Base-by-base conservation (phyloP, 106 monocot species). In the Agapanthus africanus region DNA sequence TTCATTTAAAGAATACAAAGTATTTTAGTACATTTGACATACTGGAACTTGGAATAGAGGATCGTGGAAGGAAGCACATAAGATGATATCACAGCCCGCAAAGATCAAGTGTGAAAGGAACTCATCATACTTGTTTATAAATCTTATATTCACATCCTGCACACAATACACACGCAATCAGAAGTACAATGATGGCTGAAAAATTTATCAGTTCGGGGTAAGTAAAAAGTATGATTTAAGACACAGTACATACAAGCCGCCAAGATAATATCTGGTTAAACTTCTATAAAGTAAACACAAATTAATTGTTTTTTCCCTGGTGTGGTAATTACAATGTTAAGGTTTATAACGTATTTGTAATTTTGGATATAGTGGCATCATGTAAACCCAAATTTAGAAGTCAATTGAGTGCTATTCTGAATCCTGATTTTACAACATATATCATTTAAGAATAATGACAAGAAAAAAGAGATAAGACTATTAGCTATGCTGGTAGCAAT, bases 21-120 rank as follows among this genome's bases (percentile, higher is more conserved):
- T 21, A 40, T 13, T 22, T 46, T 62, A 49, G n/a, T 4, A 15
- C 30, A 2, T 36, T 63, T 28, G 30, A 77, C 77, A 54, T 77
- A 77, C 65, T 27, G 40, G 50, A 32, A 63, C 54, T 71, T 71
- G 77, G 7, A 64, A 54, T 21, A 40, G 38, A 64, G 64, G 77
- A 70, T 77, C 77, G 6, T 77, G 51, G 26, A 77, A 77, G 63
- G 77, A 77, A 71, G 63, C 33, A 23, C 77, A 77, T 52, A 77
- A 54, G 13, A 77, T 52, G 36, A 77, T 77, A 65, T 71, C 77
- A 54, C 64, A 77, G 11, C 70, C 63, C 32, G 77, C 71, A 77
- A 64, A 39, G 33, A 77, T 65, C 22, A 77, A 64, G 70, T 71
- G 71, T 54, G 21, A 40, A 30, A 77, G 59, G 70, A 64, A 63